Base-by-base conservation (phyloP, 2,329 filamentous ascomycete species). In the Microdochium nivale region DNA sequence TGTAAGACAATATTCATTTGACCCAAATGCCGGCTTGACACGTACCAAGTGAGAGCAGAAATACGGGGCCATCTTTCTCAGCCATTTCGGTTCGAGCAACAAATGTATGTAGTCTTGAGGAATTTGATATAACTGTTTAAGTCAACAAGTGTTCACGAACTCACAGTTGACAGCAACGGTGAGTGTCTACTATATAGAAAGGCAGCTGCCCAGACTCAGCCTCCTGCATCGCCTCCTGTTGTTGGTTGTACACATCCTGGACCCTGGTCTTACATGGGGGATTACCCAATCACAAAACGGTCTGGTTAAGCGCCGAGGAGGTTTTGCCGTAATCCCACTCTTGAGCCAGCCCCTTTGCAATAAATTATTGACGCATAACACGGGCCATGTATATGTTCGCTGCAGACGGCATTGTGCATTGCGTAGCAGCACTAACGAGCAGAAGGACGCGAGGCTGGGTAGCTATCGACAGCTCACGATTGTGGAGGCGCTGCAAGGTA, bases 31-130 rank as follows among this genome's bases (percentile, higher is more conserved):
- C 2, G 1, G 8, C 9, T 3, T 33, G 3, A 21, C n/a, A 46
- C 58, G 48, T 49, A 61, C 59, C 59, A 2, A 61, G 51, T 3
- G 58, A 57, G 3, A 61, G 50, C 2, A 61, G 53, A 9, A 23
- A 44, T 2, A 44, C 40, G 19, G 40, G 40, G 9, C 40, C 40
- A 44, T 44, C 40, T 13, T 44, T 44, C 19, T 44, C 40, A 21
- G 14, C 10, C 40, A 21, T 44, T 23, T 3, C 19, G 2, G 8
- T 23, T 44, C 19, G 40, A 11, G 27, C 27, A 11, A 5, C 16
- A 8, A 14, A 14, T 37, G 33, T 37, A 37, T 37, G 13, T 16
- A 16, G 14, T 19, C 7, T 14, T 14, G 33, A 4, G 16, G 7
- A 14, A 16, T 9, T 14, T 5, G n/a, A 16, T 4, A 16, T 16